A percentile compares a stretch with the other conserved stretches of the same genome.
Conservation (phyloP, 2,329 filamentous ascomycete species). For the Amphichorda felina region DNA sequence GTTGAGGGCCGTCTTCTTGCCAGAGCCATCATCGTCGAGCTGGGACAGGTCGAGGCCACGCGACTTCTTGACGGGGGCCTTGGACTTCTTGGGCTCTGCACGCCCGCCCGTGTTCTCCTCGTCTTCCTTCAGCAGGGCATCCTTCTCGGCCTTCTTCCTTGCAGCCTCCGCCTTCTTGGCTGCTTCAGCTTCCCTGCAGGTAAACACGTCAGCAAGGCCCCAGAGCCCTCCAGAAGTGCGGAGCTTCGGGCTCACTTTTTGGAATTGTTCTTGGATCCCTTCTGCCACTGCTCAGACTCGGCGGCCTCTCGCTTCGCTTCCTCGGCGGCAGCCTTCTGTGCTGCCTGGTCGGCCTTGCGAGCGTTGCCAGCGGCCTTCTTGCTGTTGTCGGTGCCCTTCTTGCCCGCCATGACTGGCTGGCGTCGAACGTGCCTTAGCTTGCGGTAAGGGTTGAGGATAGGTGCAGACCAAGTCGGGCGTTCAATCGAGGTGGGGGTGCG, state of each 20-base stretch:
- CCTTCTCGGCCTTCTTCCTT: constrained; percentile 90
- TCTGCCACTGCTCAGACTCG: constrained; percentile 70
- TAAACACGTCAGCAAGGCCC: background rate
- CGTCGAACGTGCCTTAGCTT: background rate
- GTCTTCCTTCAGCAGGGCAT: constrained; percentile 72
- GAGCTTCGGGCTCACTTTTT: constrained; percentile 76
- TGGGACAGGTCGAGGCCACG: constrained; percentile 64
- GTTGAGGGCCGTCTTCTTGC: constrained; percentile 46
- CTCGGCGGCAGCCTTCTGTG: constrained; percentile 62
- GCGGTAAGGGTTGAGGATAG: too few relatives aligned
- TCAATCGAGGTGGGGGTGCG: too few relatives aligned
- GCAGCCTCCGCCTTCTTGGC: constrained; percentile 70
- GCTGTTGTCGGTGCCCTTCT: constrained; percentile 65
- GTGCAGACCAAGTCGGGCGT: too few relatives aligned
- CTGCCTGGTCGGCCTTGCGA: constrained; percentile 81
- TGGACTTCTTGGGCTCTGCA: constrained; percentile 53
- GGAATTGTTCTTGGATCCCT: constrained; percentile 70
- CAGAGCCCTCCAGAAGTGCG: too few relatives aligned
- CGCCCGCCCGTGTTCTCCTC: constrained; percentile 53
- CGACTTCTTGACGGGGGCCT: constrained; percentile 56
- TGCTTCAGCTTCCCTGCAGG: constrained; percentile 21
- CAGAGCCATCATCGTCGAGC: constrained; percentile 50
- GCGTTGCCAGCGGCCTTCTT: constrained; percentile 89
- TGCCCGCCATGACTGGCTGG: constrained; percentile 49
- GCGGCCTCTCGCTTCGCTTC: constrained; percentile 52